Base-by-base conservation (phyloP, 345 rosid species). In the Hypericum androsaemum region DNA sequence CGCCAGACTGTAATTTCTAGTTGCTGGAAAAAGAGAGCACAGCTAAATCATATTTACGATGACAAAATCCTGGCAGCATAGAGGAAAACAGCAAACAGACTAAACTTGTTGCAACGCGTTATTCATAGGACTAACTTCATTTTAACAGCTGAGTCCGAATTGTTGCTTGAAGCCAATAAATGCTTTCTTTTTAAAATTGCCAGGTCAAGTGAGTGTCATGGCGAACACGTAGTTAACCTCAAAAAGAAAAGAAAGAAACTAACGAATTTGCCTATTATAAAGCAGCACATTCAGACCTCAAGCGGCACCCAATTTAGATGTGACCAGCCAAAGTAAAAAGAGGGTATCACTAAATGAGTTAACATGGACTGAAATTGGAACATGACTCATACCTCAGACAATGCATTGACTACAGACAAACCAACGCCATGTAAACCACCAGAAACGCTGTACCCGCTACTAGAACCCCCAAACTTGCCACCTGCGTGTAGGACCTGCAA, bases 381-480 rank as follows among this genome's bases (percentile, higher is more conserved):
- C 7, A 46, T 16, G 43, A 60, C 54, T 45, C 74, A 66, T 62
- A 94, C 97, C 97, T 88, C 92, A 37, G 99, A 94, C 76, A 88
- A 75, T 32, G 95, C 97, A 76, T 94, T 94, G 35, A 94, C 99
- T 63, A 94, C 99, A 8, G 97, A 94, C 66, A 94, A 77, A 56
- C 99, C 99, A 32, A 94, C 99, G 61, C 99, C 99, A 58, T 88
- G 97, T 49, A 94, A 64, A 52, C 99, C 99, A 54, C 99, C 99
- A 60, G 99, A 94, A 37, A 94, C 95, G 62, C 74, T 83, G 58
- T 94, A 94, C 38, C 99, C 99, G 74, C 97, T 88, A 57, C 88
- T 82, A 37, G 85, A 73, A 60, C 99, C 99, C 56, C 97, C 99
- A 83, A 88, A 94, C 64, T 94, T 94, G 15, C 97, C 97, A 47